phyloP scores from a whole-genome alignment of 75 land plant species.

The Pinus taeda region DNA sequence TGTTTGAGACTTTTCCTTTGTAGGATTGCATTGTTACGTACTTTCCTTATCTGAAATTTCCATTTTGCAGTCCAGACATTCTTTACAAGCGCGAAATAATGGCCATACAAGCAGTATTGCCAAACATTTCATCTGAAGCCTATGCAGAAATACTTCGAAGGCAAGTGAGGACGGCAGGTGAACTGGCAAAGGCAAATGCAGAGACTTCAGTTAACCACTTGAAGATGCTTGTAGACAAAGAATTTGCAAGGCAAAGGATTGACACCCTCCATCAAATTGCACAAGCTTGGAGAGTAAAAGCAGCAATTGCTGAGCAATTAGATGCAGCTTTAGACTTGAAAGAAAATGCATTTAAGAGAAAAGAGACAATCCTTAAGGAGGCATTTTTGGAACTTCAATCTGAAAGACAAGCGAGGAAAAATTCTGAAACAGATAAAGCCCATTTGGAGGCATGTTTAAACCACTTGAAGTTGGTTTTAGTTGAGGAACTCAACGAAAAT shows the following conservation, averaged over 20 bases:
- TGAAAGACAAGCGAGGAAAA: conserved; percentile 23
- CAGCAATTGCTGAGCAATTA: too few species aligned
- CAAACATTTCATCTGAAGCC: not conserved
- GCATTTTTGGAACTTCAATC: conserved; percentile 24
- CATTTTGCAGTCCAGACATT: not conserved
- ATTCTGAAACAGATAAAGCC: conserved; percentile 23
- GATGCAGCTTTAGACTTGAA: too few species aligned
- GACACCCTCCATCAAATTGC: too few species aligned
- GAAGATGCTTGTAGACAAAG: too few species aligned
- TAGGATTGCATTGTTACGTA: not conserved
- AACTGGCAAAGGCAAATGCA: too few species aligned
- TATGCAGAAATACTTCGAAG: not conserved
- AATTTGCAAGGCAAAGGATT: too few species aligned
- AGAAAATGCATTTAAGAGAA: too few species aligned
- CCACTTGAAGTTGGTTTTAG: too few species aligned
- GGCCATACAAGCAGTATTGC: not conserved
- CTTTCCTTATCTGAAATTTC: not conserved
- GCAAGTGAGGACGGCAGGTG: too few species aligned
- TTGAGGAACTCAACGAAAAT: too few species aligned
- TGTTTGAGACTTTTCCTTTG: not conserved
- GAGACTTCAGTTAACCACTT: too few species aligned
- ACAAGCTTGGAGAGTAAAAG: too few species aligned
- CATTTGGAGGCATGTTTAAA: conserved; percentile 3
- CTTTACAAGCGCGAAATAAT: not conserved
- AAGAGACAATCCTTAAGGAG: conserved; percentile 3